These are phyloP conservation scores for Metarhizium anisopliae DNA, from an alignment of 2,329 filamentous ascomycete genomes.

Conservation along the genomic window DNA sequence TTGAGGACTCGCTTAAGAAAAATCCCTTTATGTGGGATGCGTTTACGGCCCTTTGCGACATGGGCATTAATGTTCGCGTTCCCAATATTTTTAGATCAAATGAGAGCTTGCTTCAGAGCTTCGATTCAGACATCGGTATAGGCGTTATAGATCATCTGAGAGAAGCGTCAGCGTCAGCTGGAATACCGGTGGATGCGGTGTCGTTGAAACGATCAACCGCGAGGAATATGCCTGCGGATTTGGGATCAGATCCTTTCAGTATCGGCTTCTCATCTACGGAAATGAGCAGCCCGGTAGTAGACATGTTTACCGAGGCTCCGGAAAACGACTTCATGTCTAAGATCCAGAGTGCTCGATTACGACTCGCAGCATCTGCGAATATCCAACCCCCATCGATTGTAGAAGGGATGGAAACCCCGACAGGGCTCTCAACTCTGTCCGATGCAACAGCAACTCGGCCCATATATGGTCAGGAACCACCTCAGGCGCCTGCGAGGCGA, in stretches of 20 bases:
- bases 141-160: slow-evolving; percentile 22
- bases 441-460: slow-evolving; percentile 16
- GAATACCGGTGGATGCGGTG: slow-evolving; percentile 26
- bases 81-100: slow-evolving; percentile 79
- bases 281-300: slow-evolving; percentile 32
- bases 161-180: slow-evolving; percentile 19
- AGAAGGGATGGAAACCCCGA: slow-evolving; percentile 57
- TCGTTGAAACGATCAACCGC: slow-evolving; percentile 30
- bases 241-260: slow-evolving; percentile 43
- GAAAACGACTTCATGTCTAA: slow-evolving; percentile 49
- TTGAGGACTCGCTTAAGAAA: slow-evolving; percentile 76
- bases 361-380: slow-evolving; percentile 30
- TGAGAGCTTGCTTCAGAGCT: slow-evolving; percentile 38
- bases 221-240: slow-evolving; percentile 28
- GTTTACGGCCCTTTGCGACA: slow-evolving; percentile 80
- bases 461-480: slow-evolving; percentile 30
- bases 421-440: slow-evolving; percentile 14
- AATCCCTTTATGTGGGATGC: slow-evolving; percentile 99
- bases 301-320: slow-evolving; percentile 30
- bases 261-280: slow-evolving; percentile 30
- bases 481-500: slow-evolving; percentile 43
- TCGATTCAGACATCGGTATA: slow-evolving; percentile 28
- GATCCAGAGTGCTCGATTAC: slow-evolving; percentile 42
- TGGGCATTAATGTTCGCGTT: slow-evolving; percentile 71
- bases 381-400: slow-evolving; percentile 24